Conservation (phyloP, 2,329 filamentous ascomycete species). For the Verticillium zaregamsianum region DNA sequence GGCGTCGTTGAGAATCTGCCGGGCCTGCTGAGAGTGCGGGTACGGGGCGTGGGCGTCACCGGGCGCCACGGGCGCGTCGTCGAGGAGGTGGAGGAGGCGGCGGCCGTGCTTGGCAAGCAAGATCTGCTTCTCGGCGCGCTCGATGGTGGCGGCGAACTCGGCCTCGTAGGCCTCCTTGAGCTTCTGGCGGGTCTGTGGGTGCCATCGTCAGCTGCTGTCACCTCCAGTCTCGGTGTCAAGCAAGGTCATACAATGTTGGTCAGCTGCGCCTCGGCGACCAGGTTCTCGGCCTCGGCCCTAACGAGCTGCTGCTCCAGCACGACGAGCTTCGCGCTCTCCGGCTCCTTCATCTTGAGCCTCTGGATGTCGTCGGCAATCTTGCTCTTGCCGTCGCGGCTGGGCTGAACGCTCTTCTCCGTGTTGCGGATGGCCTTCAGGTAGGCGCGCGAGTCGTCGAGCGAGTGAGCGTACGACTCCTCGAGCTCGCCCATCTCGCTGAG, state of each 20-base stretch:
- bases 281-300: constrained; percentile 87
- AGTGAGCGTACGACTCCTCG: constrained; percentile 83
- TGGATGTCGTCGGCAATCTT: constrained; percentile 93
- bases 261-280: constrained; percentile 94
- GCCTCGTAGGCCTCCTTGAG: constrained; percentile 90
- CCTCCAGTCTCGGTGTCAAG: neutral
- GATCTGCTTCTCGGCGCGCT: constrained; percentile 95
- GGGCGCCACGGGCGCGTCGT: constrained; percentile 85
- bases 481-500: constrained; percentile 91
- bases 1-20: constrained; percentile 86
- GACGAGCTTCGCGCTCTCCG: constrained; percentile 73
- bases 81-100: constrained; percentile 76
- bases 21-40: constrained; percentile 60
- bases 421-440: constrained; percentile 90
- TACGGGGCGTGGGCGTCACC: constrained; percentile 74
- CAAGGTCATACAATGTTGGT: constrained; percentile 76
- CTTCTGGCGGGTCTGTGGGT: constrained; percentile 78
- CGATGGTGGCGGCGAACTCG: constrained; percentile 86
- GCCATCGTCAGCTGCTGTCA: neutral
- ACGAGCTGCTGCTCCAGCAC: constrained; percentile 95
- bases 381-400: constrained; percentile 77
- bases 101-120: constrained; percentile 89
- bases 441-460: constrained; percentile 77
- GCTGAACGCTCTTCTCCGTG: constrained; percentile 92
- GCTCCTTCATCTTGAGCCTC: constrained; percentile 88